These are phyloP conservation scores for Globisporangium paroecandrum DNA, from an alignment of 352 stramenopile genomes.

Conservation along the genomic window DNA sequence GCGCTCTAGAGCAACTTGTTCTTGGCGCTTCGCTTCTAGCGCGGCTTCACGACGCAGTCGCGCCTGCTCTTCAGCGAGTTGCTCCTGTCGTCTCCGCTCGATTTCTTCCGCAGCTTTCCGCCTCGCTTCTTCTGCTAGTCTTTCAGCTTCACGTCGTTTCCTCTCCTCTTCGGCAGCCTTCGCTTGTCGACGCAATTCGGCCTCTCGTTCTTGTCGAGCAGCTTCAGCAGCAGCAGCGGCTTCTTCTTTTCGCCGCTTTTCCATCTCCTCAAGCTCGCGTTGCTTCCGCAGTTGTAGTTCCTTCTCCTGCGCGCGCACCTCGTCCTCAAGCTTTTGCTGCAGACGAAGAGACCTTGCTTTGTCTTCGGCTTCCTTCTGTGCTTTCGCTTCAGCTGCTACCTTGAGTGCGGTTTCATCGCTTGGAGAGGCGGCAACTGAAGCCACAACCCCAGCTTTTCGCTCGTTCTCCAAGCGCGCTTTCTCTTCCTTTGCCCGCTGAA, in stretches of 20 bases:
- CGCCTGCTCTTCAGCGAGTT: constrained; percentile 37
- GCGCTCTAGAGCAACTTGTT: constrained; percentile 44
- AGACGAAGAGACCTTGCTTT: constrained; percentile 22
- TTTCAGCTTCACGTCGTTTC: constrained; percentile 24
- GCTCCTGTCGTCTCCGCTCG: constrained; percentile 42
- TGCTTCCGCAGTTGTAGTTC: constrained; percentile 12
- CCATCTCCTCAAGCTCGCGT: constrained; percentile 14
- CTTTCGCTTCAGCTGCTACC: constrained; percentile 23
- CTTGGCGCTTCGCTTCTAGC: constrained; percentile 46
- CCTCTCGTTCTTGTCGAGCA: constrained; percentile 12
- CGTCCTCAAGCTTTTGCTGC: constrained; percentile 16
- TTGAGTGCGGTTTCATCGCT: constrained; percentile 11
- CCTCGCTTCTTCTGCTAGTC: constrained; percentile 34
- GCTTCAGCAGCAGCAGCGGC: constrained; percentile 13
- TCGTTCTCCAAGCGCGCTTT: constrained; percentile 32
- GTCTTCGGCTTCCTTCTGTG: constrained; percentile 26
- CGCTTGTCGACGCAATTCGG: constrained; percentile 22
- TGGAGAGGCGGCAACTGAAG: constrained; percentile 8
- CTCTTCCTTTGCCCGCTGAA: constrained; percentile 50
- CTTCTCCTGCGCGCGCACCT: constrained; percentile 15
- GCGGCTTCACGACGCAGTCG: constrained; percentile 37
- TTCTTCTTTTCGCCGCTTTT: constrained; percentile 30
- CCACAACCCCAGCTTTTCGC: constrained; percentile 23
- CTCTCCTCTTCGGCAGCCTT: constrained; percentile 45
- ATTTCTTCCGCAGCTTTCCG: constrained; percentile 33